These are phyloP conservation scores for Adansonia gregorii DNA, from an alignment of 441 rosid genomes.

Conservation along the genomic window DNA sequence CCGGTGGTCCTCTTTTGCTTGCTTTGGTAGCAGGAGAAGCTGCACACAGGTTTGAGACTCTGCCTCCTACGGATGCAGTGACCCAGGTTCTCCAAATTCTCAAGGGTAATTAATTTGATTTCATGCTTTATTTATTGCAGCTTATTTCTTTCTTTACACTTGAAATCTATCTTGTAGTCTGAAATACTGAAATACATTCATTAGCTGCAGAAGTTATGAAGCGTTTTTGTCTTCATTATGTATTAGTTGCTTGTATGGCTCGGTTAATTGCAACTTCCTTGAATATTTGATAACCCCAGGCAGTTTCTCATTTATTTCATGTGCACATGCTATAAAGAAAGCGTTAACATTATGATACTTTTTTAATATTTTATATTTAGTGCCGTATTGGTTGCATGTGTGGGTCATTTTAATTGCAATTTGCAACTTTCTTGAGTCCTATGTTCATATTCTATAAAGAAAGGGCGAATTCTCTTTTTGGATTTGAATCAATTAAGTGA, in stretches of 20 bases:
- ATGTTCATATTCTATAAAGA: neutral
- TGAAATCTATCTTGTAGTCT: neutral
- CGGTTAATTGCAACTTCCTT: neutral
- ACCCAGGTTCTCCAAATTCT: slow-evolving; percentile 88
- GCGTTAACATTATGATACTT: neutral
- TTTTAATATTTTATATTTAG: neutral
- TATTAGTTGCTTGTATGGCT: neutral
- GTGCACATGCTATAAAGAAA: neutral
- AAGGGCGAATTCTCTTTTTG: neutral
- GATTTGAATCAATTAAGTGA: slow-evolving; percentile 4
- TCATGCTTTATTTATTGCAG: slow-evolving; percentile 5
- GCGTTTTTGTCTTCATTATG: neutral
- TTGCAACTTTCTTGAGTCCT: slow-evolving; percentile 6
- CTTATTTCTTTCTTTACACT: neutral
- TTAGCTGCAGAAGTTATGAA: neutral
- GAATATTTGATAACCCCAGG: neutral
- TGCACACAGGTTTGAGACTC: slow-evolving; percentile 88
- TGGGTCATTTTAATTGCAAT: slow-evolving; percentile 7
- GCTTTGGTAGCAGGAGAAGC: slow-evolving; percentile 96
- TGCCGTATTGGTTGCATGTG: neutral
- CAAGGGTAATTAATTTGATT: slow-evolving; percentile 51
- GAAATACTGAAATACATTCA: neutral
- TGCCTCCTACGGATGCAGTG: slow-evolving; percentile 93
- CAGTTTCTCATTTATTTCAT: slow-evolving; percentile 1
- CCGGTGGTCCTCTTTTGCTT: slow-evolving; percentile 88